phyloP scores from a whole-genome alignment of 202 grass and related monocot species.

The Panicum virgatum region DNA sequence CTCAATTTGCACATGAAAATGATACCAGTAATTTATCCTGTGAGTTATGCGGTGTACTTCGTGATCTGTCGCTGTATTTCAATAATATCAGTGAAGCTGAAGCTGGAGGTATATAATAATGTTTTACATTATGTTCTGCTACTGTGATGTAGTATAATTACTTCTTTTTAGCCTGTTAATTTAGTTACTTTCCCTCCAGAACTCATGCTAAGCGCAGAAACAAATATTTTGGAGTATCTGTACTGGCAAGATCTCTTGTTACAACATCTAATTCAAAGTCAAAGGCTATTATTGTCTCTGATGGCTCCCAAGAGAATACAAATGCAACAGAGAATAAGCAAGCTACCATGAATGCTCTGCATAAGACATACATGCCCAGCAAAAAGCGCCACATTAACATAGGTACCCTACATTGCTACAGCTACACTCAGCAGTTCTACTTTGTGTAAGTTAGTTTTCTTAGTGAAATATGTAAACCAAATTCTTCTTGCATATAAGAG shows the following conservation, averaged over 20 bases:
- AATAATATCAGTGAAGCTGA: constrained; percentile 40
- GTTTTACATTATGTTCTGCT: neutral
- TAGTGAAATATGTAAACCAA: neutral
- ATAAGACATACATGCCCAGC: constrained; percentile 51
- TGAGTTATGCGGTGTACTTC: constrained; percentile 67
- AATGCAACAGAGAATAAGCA: constrained; percentile 22
- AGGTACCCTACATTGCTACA: constrained; percentile 42
- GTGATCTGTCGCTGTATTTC: constrained; percentile 51
- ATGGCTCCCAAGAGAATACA: constrained; percentile 39
- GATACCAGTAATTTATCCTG: constrained; percentile 44
- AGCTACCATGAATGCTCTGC: constrained; percentile 45
- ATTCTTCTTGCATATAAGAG: constrained; percentile 16
- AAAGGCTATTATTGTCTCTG: constrained; percentile 37
- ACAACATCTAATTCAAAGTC: constrained; percentile 36
- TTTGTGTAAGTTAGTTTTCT: neutral
- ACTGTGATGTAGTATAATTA: neutral
- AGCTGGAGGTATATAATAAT: constrained; percentile 33
- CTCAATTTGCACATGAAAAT: constrained; percentile 66
- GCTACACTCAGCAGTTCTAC: neutral
- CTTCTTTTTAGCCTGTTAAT: constrained; percentile 2
- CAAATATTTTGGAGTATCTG: constrained; percentile 56
- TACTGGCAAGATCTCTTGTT: constrained; percentile 78
- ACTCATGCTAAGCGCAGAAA: constrained; percentile 57
- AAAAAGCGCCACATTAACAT: constrained; percentile 50
- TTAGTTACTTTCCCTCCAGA: constrained; percentile 22